These are phyloP conservation scores for Taiozyma sp. DNA, from an alignment of 1,139 yeast species.

Conservation along the genomic window DNA sequence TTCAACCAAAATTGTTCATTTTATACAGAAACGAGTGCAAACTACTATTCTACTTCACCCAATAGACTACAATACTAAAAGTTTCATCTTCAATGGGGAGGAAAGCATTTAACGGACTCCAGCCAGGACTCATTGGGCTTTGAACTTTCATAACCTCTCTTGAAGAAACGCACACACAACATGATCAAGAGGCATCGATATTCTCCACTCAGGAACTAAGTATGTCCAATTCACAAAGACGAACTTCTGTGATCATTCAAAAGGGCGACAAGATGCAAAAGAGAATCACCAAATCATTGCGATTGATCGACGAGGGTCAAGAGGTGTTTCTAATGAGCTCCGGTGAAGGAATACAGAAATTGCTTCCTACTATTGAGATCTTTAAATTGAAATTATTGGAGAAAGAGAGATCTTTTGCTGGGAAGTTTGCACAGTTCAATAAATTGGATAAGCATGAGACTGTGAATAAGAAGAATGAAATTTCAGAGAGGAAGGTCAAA, in stretches of 20 bases:
- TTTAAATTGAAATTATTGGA: slow-evolving; percentile 14
- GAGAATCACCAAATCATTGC: slow-evolving; percentile 5
- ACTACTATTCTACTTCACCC: too few species aligned
- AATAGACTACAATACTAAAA: too few species aligned
- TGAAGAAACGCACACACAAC: neutral
- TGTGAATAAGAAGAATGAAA: slow-evolving; percentile 10
- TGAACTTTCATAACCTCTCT: neutral
- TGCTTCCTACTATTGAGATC: slow-evolving; percentile 19
- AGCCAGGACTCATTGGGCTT: neutral
- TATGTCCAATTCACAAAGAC: neutral
- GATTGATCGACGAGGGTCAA: neutral
- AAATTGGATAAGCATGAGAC: slow-evolving; percentile 18
- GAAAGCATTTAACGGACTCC: neutral
- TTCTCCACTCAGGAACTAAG: neutral
- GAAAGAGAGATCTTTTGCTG: neutral
- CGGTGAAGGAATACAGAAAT: slow-evolving; percentile 20
- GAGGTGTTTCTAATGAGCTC: slow-evolving; percentile 15
- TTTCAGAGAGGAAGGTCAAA: slow-evolving; percentile 14
- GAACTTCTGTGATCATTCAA: slow-evolving; percentile 3
- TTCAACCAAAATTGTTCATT: too few species aligned
- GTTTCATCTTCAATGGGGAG: neutral
- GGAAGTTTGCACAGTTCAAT: slow-evolving; percentile 17
- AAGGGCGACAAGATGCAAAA: slow-evolving; percentile 14
- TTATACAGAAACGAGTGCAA: too few species aligned
- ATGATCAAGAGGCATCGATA: neutral